Percentiles rank a stretch among this genome's conserved stretches.
phyloP scores from a whole-genome alignment of 805 yeast species.

The Candida verbasci region DNA sequence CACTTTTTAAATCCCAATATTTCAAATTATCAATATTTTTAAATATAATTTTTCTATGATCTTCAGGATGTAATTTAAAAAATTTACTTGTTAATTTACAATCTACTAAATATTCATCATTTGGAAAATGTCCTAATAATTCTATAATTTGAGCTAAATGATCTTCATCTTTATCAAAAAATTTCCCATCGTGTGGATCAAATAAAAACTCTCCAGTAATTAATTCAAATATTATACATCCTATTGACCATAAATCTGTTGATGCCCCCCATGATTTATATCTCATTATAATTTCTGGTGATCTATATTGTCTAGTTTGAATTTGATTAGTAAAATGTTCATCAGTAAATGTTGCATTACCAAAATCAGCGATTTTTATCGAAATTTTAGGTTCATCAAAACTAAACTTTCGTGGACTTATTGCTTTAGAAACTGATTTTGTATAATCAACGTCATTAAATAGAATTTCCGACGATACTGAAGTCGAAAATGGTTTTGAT shows the following conservation, averaged over 20 bases:
- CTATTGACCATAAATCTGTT: conserved; percentile 58
- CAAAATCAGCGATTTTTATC: conserved; percentile 87
- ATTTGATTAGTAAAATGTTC: conserved; percentile 84
- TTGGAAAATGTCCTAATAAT: conserved; percentile 40
- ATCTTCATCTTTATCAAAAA: conserved; percentile 53
- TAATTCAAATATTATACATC: conserved; percentile 55
- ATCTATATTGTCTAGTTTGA: conserved; percentile 87
- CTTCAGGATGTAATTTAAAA: conserved; percentile 28
- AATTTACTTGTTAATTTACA: conserved; percentile 37
- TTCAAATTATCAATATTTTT: conserved; percentile 45
- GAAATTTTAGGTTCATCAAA: conserved; percentile 11
- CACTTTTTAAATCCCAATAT: conserved; percentile 48
- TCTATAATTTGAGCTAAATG: conserved; percentile 62
- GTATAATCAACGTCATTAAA: conserved; percentile 11
- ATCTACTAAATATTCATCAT: conserved; percentile 33
- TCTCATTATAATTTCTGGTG: conserved; percentile 62
- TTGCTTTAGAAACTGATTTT: conserved; percentile 1
- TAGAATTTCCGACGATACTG: conserved; percentile 24
- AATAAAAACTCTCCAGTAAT: conserved; percentile 60
- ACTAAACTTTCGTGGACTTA: neutral
- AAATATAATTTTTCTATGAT: conserved; percentile 24
- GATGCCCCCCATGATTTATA: conserved; percentile 56
- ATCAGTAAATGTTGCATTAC: conserved; percentile 82
- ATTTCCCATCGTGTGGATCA: conserved; percentile 52
- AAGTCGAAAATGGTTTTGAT: conserved; percentile 48